Conservation (phyloP, 202 grass and related monocot genomes). For the Tripidium arundinaceum region DNA sequence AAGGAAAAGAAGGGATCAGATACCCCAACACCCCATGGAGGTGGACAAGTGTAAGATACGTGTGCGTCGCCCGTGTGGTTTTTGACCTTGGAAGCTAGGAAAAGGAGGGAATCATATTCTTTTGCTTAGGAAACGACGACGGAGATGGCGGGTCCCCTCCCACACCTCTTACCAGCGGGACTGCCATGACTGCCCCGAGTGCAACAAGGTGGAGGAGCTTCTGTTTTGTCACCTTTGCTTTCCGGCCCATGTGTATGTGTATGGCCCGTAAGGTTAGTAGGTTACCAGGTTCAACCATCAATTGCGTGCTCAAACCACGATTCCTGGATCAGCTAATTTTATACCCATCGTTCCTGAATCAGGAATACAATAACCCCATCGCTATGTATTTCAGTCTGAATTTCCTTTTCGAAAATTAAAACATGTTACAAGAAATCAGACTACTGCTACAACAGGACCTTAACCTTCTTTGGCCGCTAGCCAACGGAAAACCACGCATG, state of each 20-base stretch:
- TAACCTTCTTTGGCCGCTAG: neutral
- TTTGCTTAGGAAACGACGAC: neutral
- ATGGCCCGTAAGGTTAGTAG: neutral
- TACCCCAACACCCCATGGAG: neutral
- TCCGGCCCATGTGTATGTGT: neutral
- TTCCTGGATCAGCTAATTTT: neutral
- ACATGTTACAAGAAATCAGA: no score
- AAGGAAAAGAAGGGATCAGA: slow-evolving; percentile 37
- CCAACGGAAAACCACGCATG: neutral
- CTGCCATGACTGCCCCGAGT: neutral
- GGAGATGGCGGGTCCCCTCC: neutral
- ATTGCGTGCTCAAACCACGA: neutral
- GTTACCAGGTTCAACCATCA: neutral
- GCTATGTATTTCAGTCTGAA: no score
- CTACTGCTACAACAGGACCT: neutral
- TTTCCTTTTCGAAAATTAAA: no score
- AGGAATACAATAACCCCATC: no score
- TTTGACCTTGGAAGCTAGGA: slow-evolving; percentile 34
- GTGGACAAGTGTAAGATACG: slow-evolving; percentile 26
- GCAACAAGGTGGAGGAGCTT: neutral
- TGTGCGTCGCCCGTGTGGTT: neutral
- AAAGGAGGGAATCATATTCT: neutral
- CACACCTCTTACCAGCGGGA: no score
- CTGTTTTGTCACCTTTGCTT: neutral
- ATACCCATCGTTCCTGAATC: neutral